Evolutionary conservation across 805 yeast species (phyloP).

Genomic region (Tetrapisispora fleetii): DNA sequence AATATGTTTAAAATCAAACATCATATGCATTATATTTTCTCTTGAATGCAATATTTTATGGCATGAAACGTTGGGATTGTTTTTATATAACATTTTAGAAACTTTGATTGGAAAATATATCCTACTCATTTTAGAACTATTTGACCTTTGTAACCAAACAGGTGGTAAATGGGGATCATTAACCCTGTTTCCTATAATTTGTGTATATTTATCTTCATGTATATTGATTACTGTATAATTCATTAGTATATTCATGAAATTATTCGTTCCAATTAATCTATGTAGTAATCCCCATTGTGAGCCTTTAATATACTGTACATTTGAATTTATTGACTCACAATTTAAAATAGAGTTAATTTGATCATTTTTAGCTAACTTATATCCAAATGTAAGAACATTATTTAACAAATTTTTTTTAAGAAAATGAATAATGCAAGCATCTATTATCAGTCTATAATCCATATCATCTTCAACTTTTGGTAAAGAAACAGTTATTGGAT

Average conservation of each 20-base stretch:
- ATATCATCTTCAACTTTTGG: slow-evolving; percentile 4
- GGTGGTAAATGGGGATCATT: slow-evolving; percentile 14
- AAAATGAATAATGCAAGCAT: slow-evolving; percentile 31
- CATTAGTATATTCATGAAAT: slow-evolving; percentile 34
- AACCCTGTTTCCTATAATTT: slow-evolving; percentile 16
- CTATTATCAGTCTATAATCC: slow-evolving; percentile 32
- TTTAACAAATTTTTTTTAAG: slow-evolving; percentile 17
- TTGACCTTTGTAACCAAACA: slow-evolving; percentile 5
- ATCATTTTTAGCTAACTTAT: slow-evolving; percentile 26
- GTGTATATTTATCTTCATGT: slow-evolving; percentile 6
- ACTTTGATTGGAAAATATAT: neutral
- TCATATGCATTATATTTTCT: slow-evolving; percentile 4
- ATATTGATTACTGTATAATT: slow-evolving; percentile 27
- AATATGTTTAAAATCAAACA: slow-evolving; percentile 19
- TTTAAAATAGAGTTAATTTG: slow-evolving; percentile 24
- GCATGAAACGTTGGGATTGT: slow-evolving; percentile 2
- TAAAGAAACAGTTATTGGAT: slow-evolving; percentile 3
- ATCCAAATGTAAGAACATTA: slow-evolving; percentile 38
- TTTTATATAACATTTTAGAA: slow-evolving; percentile 2
- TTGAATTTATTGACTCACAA: slow-evolving; percentile 31
- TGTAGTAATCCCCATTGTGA: slow-evolving; percentile 36
- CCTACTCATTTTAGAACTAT: neutral
- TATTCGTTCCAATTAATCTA: slow-evolving; percentile 30
- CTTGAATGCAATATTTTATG: slow-evolving; percentile 6
- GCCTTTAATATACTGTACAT: slow-evolving; percentile 34